Conservation (phyloP, 306 rosid genomes). For the Delonix regia region DNA sequence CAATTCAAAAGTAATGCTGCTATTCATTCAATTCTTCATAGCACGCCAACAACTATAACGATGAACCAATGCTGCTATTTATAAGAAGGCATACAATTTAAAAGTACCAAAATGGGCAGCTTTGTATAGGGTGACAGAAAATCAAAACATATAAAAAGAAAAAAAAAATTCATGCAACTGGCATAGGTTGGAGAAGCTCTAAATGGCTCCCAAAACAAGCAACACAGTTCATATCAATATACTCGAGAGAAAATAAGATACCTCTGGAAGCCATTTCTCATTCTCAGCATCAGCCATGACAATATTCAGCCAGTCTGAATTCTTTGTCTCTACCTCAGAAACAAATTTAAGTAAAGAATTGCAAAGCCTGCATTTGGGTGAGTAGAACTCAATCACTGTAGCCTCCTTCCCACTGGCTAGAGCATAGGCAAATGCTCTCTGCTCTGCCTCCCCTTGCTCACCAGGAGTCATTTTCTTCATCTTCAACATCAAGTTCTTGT, state of each 20-base stretch:
- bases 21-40: neutral
- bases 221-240: slow-evolving; percentile 11
- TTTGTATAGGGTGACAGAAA: neutral
- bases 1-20: too few relatives aligned
- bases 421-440: slow-evolving; percentile 84
- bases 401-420: slow-evolving; percentile 75
- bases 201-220: too few relatives aligned
- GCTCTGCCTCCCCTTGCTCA: slow-evolving; percentile 80
- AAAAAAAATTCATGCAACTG: slow-evolving; percentile 4
- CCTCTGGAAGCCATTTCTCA: slow-evolving; percentile 80
- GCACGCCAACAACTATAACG: neutral
- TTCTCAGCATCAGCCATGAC: slow-evolving; percentile 97
- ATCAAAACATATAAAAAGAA: neutral
- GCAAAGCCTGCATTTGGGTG: slow-evolving; percentile 86
- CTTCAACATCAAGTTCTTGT: slow-evolving; percentile 34
- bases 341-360: slow-evolving; percentile 67
- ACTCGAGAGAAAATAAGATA: slow-evolving; percentile 21
- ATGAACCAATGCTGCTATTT: neutral
- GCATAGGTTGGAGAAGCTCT: neutral
- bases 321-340: slow-evolving; percentile 64
- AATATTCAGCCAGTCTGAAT: slow-evolving; percentile 74
- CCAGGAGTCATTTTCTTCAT: slow-evolving; percentile 38
- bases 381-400: slow-evolving; percentile 79
- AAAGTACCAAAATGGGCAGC: neutral
- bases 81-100: neutral